These are phyloP conservation scores for Plasmodium gaboni DNA, from an alignment of 169 alveolate genomes.

Conservation along the genomic window DNA sequence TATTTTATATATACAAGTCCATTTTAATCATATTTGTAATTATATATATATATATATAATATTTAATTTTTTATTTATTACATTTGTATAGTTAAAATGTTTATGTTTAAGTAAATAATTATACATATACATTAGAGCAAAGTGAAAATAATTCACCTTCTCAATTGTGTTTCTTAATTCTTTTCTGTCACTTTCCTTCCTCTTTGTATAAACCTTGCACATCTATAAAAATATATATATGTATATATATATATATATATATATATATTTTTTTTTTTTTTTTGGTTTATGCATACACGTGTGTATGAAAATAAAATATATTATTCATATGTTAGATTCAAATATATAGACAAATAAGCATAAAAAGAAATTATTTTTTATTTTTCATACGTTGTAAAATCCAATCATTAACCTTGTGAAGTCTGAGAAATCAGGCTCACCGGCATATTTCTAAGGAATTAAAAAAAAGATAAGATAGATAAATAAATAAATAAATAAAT, in stretches of 20 bases:
- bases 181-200: conserved; percentile 23
- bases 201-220: conserved; percentile 43
- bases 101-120: conserved; percentile 40
- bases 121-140: conserved; percentile 26
- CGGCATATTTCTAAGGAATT: conserved; percentile 35
- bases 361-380: not conserved
- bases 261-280: not conserved
- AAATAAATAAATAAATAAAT: no score
- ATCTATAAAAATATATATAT: conserved; percentile 3
- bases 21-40: no score
- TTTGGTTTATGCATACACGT: not conserved
- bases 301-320: no score
- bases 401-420: conserved; percentile 57
- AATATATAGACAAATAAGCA: no score
- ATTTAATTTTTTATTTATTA: conserved; percentile 6
- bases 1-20: not conserved
- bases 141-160: conserved; percentile 53
- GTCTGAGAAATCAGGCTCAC: conserved; percentile 70
- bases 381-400: conserved; percentile 30
- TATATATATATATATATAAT: not conserved
- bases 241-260: not conserved
- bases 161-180: conserved; percentile 35
- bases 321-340: no score
- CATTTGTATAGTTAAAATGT: conserved; percentile 54
- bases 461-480: not conserved